A percentile compares a stretch with the other conserved stretches of the same genome.
These are phyloP conservation scores for Geranium rotundifolium DNA, from an alignment of 345 rosid species.

Conservation along the genomic window DNA sequence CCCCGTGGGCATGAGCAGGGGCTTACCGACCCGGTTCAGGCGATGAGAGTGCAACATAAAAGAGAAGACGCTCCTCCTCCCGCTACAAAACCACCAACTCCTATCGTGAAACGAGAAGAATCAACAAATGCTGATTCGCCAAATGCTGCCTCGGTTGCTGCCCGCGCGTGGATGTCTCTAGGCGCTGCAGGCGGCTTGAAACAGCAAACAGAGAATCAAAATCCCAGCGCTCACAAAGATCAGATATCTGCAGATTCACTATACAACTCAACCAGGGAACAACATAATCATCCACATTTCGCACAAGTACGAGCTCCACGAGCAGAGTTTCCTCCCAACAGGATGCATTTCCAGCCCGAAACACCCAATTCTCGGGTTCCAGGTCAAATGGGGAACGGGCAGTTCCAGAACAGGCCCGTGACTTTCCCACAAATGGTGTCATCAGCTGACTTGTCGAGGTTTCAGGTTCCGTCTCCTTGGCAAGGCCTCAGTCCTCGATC, in stretches of 20 bases:
- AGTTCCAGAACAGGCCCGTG: conserved; percentile 33
- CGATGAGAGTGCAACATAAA: conserved; percentile 49
- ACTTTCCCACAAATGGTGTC: conserved; percentile 44
- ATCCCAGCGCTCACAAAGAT: conserved; percentile 27
- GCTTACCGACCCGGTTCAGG: conserved; percentile 49
- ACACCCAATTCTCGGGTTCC: conserved; percentile 43
- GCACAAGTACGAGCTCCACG: conserved; percentile 26
- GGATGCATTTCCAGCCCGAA: conserved; percentile 41
- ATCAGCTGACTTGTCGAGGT: conserved; percentile 45
- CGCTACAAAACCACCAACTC: conserved; percentile 25
- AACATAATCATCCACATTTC: conserved; percentile 36
- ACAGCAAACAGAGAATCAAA: conserved; percentile 41
- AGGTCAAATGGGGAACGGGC: conserved; percentile 17
- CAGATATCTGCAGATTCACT: conserved; percentile 51
- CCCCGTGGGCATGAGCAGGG: conserved; percentile 35
- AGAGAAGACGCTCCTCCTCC: conserved; percentile 15
- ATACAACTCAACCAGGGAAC: conserved; percentile 51
- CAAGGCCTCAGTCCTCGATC: conserved; percentile 39
- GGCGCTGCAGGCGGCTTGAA: conserved; percentile 60
- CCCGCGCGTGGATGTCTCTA: conserved; percentile 82
- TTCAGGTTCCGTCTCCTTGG: conserved; percentile 58
- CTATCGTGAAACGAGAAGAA: conserved; percentile 37
- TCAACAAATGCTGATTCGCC: conserved; percentile 14
- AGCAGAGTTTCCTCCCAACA: conserved; percentile 38
- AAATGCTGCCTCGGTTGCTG: conserved; percentile 61